These are phyloP conservation scores for Monosporozyma yasuniensis DNA, from an alignment of 805 yeast species.

Conservation along the genomic window DNA sequence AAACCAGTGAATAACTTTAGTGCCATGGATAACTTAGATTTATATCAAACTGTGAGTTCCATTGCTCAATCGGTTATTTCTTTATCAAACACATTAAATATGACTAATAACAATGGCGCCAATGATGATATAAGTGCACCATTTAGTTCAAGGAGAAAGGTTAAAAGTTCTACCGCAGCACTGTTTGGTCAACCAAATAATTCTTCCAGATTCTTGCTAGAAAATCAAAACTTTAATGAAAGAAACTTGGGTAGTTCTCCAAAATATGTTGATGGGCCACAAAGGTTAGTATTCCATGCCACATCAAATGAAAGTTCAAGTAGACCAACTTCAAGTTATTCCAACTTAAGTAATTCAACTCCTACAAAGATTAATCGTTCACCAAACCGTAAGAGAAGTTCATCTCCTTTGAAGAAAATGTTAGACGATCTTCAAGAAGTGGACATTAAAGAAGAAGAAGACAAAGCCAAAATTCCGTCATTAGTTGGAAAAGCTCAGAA, in stretches of 20 bases:
- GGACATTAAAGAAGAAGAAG: not conserved
- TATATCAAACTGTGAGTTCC: conserved; percentile 29
- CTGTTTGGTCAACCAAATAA: conserved; percentile 7
- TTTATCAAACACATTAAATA: conserved; percentile 24
- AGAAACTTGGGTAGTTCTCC: not conserved
- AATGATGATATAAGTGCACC: conserved; percentile 10
- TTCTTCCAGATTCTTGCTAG: conserved; percentile 5
- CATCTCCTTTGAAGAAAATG: conserved; percentile 9
- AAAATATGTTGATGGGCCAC: conserved; percentile 14
- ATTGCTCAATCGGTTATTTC: conserved; percentile 30
- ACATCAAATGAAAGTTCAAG: conserved; percentile 1
- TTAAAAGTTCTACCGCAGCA: conserved; percentile 18
- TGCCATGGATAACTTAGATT: conserved; percentile 29
- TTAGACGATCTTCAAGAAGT: conserved; percentile 7
- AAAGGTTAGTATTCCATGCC: conserved; percentile 18
- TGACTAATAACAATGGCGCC: conserved; percentile 4
- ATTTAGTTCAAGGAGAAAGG: conserved; percentile 16
- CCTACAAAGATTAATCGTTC: conserved; percentile 5
- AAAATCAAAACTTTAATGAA: not conserved
- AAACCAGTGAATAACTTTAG: conserved; percentile 13
- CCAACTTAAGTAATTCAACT: conserved; percentile 1
- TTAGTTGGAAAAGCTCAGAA: not conserved
- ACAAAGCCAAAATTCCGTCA: not conserved
- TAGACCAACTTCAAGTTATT: not conserved
- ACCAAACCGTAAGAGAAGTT: conserved; percentile 4